Evolutionary conservation across 1,139 yeast genomes (phyloP), one percentile per base, ranked within the genome.

Genomic region (Yarrowia galli): DNA sequence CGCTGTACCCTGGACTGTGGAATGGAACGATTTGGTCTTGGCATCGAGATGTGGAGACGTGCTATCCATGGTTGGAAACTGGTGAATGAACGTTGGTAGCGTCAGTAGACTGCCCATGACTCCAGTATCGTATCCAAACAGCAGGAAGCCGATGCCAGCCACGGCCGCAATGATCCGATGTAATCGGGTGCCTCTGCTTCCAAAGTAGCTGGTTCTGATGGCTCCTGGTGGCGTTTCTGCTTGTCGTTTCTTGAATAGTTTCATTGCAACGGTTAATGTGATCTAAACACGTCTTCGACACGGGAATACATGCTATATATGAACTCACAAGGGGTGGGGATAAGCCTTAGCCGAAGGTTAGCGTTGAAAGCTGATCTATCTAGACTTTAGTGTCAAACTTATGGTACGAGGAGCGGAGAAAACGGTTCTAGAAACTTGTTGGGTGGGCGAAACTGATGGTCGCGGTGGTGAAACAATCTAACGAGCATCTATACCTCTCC

Each of bases 51-150:
- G 28, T 0, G 58, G 42, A 20, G 58, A 51, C 13, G 58, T 51
- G 42, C 42, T 51, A 20, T 51, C 58, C 58, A 51, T 51, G 1
- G 3, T 20, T 1, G 58, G 58, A 51, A 51, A 51, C 28, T 51
- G 58, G 28, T 51, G 42, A 15, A 51, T 35, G 42, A 51, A 51
- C 2, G 58, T 51, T 4, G 58, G 58, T 5, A 51, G 58, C 4
- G 58, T 51, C 43, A 51, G 28, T 61, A 83, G 76, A 32, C 81
- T 76, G 51, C 85, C 84, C 81, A 83, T 81, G 68, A 89, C 83
- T 74, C 96, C 96, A 77, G 89, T 95, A 76, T 89, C 93, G 74
- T 89, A 89, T 69, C 96, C 96, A 74, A 89, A 89, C 65, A 85
- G 79, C 35, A 89, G 83, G 76, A 89, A 89, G 12, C 91, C 92